A percentile compares a stretch with the other conserved stretches of the same genome.
Evolutionary conservation across 768 basidiomycete genomes (phyloP).

Genomic region (Tylopilus felleus): DNA sequence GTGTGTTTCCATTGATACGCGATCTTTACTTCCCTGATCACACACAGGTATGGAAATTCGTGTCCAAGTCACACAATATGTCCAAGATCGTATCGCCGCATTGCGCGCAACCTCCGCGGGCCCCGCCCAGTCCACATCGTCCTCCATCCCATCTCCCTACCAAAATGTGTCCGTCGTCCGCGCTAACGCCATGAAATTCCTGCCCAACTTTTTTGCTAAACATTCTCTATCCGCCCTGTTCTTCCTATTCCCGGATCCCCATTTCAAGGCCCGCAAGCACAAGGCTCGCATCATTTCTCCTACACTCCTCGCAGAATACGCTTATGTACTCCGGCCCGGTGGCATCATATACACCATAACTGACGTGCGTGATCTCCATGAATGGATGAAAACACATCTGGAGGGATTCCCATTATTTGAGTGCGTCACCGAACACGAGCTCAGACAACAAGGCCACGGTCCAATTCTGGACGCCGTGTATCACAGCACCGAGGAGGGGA

Average conservation of each 20-base stretch:
- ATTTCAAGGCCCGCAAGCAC: conserved; percentile 97
- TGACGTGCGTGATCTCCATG: conserved; percentile 89
- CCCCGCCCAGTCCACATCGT: conserved; percentile 13
- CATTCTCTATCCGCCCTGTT: conserved; percentile 90
- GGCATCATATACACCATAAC: conserved; percentile 98
- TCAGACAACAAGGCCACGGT: conserved; percentile 74
- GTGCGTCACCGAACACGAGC: conserved; percentile 65
- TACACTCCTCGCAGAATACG: conserved; percentile 96
- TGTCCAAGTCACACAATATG: conserved; percentile 94
- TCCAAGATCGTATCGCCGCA: conserved; percentile 90
- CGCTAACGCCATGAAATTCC: conserved; percentile 98
- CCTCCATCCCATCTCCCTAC: conserved; percentile 46
- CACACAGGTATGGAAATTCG: conserved; percentile 91
- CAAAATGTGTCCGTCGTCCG: conserved; percentile 92
- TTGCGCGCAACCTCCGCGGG: conserved; percentile 61
- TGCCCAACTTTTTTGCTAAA: conserved; percentile 93
- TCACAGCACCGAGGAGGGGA: conserved; percentile 91
- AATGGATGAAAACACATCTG: conserved; percentile 95
- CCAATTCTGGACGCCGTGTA: conserved; percentile 79
- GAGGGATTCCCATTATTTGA: conserved; percentile 85
- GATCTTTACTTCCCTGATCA: background rate
- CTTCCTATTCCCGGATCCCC: conserved; percentile 98
- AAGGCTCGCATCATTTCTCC: conserved; percentile 98
- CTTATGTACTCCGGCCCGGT: conserved; percentile 88
- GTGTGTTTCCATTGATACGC: conserved; percentile 43